phyloP scores from a whole-genome alignment of 164 flowering plant species.

The Berberis vulgaris region DNA sequence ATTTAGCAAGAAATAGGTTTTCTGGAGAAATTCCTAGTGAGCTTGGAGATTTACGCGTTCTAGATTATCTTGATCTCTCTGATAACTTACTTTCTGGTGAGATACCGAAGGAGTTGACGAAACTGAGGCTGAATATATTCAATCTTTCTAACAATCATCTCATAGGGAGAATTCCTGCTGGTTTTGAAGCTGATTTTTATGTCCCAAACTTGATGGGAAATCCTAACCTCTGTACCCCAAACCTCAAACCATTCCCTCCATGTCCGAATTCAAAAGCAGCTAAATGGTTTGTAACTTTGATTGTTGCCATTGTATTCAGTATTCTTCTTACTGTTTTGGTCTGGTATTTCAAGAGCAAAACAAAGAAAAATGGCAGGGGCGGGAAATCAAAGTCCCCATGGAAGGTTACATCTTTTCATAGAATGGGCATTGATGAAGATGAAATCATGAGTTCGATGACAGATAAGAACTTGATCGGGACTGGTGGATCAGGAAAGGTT shows the following conservation, averaged over 20 bases:
- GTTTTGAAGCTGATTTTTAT: slow-evolving; percentile 23
- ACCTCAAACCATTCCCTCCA: slow-evolving; percentile 32
- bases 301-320: slow-evolving; percentile 16
- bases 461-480: slow-evolving; percentile 42
- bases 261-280: slow-evolving; percentile 24
- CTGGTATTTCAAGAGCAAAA: slow-evolving; percentile 24
- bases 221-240: slow-evolving; percentile 50
- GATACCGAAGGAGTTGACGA: slow-evolving; percentile 44
- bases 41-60: slow-evolving; percentile 44
- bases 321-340: slow-evolving; percentile 23
- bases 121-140: slow-evolving; percentile 38
- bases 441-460: slow-evolving; percentile 32
- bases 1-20: slow-evolving; percentile 42
- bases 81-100: slow-evolving; percentile 46
- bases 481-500: slow-evolving; percentile 60
- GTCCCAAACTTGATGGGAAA: slow-evolving; percentile 42
- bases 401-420: slow-evolving; percentile 44
- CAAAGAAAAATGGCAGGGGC: slow-evolving; percentile 3
- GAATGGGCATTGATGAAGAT: slow-evolving; percentile 28
- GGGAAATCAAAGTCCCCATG: slow-evolving; percentile 21
- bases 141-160: slow-evolving; percentile 49
- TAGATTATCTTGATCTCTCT: slow-evolving; percentile 52
- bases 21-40: slow-evolving; percentile 50
- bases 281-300: slow-evolving; percentile 11
- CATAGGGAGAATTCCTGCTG: slow-evolving; percentile 42